Evolutionary conservation across 441 rosid species (phyloP).

Genomic region (Pelargonium myrrhifolium): DNA sequence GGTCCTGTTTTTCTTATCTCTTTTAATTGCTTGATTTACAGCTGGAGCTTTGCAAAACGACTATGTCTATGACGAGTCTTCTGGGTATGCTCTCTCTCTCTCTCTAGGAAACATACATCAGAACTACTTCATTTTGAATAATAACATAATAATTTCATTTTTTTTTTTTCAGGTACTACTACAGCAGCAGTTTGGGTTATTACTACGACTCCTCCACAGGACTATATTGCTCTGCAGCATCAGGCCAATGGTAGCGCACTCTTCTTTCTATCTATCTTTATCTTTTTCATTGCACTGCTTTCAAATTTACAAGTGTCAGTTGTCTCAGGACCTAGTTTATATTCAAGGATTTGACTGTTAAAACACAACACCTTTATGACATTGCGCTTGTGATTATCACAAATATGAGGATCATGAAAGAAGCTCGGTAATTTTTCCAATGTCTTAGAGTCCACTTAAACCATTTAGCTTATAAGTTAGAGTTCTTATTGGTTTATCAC

Average conservation of each 20-base stretch:
- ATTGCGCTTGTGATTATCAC: not conserved
- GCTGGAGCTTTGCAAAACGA: conserved; percentile 53
- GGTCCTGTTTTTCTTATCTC: not conserved
- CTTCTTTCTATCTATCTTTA: not conserved
- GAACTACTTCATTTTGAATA: too few species aligned
- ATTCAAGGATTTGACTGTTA: not conserved
- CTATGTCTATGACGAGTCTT: conserved; percentile 76
- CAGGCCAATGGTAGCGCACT: conserved; percentile 68
- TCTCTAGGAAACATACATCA: not conserved
- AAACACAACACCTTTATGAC: not conserved
- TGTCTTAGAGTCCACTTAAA: not conserved
- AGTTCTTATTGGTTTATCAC: not conserved
- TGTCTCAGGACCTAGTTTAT: not conserved
- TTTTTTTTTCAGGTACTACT: conserved; percentile 85
- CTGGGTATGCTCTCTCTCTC: conserved; percentile 50
- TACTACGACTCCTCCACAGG: conserved; percentile 77
- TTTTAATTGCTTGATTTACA: conserved; percentile 27
- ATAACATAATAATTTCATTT: not conserved
- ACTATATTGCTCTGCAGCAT: conserved; percentile 67
- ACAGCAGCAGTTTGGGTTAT: conserved; percentile 83
- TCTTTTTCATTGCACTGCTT: not conserved
- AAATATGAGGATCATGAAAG: not conserved
- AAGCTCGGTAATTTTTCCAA: not conserved
- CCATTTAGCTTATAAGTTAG: not conserved
- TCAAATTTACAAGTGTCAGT: not conserved